Evolutionary conservation across 352 stramenopile genomes (phyloP).

Genomic region (Phytophthora capsici): DNA sequence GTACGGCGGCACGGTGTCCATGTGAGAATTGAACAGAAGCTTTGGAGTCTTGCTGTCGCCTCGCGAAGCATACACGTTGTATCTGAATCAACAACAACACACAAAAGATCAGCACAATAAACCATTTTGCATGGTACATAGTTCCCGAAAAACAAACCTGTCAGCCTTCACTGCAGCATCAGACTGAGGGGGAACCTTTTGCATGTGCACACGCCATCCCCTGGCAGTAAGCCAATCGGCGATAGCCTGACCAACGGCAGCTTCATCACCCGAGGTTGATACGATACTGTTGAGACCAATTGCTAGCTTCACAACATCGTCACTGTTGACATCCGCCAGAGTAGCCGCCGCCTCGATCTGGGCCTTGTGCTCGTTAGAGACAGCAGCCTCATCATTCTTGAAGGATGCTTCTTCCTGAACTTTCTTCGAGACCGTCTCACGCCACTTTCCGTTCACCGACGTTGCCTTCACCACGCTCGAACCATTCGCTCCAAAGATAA

Average conservation of each 20-base stretch:
- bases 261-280: constrained; percentile 79
- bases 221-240: constrained; percentile 66
- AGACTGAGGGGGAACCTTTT: constrained; percentile 70
- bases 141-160: constrained; percentile 37
- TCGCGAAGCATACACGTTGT: constrained; percentile 80
- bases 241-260: constrained; percentile 68
- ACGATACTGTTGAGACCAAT: constrained; percentile 75
- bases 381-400: constrained; percentile 12
- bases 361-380: constrained; percentile 50
- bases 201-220: constrained; percentile 78
- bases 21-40: constrained; percentile 89
- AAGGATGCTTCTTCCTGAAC: not conserved
- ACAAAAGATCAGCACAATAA: constrained; percentile 4
- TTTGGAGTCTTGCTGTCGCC: constrained; percentile 58
- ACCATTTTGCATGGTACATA: not conserved
- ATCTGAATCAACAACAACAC: constrained; percentile 37
- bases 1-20: constrained; percentile 84
- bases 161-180: constrained; percentile 64
- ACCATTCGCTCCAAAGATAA: constrained; percentile 77
- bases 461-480: constrained; percentile 79
- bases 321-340: constrained; percentile 60
- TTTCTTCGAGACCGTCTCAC: constrained; percentile 41
- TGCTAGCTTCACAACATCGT: constrained; percentile 68
- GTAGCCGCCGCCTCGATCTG: constrained; percentile 57
- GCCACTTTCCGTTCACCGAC: constrained; percentile 75